Percentiles rank a stretch among this genome's conserved stretches.
Evolutionary conservation across 495 filamentous ascomycete species (phyloP).

Genomic region (Lophium mytilinum): DNA sequence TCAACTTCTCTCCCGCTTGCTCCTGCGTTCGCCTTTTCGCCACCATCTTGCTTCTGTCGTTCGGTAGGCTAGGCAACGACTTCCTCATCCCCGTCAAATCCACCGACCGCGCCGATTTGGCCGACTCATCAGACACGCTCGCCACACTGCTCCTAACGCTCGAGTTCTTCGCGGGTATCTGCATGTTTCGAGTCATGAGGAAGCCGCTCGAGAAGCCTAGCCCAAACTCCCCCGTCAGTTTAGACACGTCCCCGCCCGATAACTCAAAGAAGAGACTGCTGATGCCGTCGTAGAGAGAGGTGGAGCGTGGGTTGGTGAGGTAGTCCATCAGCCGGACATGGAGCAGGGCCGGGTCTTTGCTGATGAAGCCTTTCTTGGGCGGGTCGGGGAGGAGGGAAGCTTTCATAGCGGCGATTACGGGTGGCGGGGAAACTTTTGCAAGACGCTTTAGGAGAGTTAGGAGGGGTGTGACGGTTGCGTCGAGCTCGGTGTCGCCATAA

Average conservation of each 20-base stretch:
- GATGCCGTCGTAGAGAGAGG: not conserved
- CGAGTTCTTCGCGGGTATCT: not conserved
- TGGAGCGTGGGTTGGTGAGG: not conserved
- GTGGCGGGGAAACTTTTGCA: not conserved
- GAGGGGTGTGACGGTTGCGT: not conserved
- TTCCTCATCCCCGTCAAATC: not conserved
- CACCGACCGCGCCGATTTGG: not conserved
- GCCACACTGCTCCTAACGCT: too few relatives aligned
- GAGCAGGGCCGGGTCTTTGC: not conserved
- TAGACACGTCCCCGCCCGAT: not conserved
- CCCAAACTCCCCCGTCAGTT: not conserved
- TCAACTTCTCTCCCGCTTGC: not conserved
- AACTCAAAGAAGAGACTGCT: conserved; percentile 3
- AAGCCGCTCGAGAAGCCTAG: conserved; percentile 1
- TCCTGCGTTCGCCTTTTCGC: not conserved
- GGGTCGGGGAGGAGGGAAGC: not conserved
- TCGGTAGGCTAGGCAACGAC: not conserved
- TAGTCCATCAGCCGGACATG: not conserved
- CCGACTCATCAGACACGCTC: not conserved
- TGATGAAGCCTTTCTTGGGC: not conserved
- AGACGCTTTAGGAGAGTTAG: conserved; percentile 3
- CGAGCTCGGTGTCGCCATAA: not conserved
- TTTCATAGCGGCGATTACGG: not conserved
- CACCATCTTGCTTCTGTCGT: not conserved
- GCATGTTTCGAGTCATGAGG: conserved; percentile 5